Evolutionary conservation across 306 rosid genomes (phyloP).

Genomic region (Malus domestica): DNA sequence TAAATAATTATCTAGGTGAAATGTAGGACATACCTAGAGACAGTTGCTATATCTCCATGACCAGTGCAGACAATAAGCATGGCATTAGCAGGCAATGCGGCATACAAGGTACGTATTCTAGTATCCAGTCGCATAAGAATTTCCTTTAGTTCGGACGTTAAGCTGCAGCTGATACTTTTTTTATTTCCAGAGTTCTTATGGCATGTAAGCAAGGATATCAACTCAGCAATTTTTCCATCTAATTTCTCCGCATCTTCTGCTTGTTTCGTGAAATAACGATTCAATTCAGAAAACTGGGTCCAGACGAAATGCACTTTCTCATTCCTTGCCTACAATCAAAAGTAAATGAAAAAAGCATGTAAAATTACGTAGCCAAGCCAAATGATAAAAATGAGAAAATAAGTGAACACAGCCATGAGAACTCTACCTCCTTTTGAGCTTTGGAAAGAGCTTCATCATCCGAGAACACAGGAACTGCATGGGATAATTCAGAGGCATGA

Average conservation of each 20-base stretch:
- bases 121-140: slow-evolving; percentile 66
- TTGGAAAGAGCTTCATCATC: slow-evolving; percentile 83
- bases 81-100: slow-evolving; percentile 61
- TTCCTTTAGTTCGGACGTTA: slow-evolving; percentile 57
- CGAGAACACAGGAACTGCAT: slow-evolving; percentile 70
- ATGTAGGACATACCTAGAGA: slow-evolving; percentile 59
- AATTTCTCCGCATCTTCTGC: slow-evolving; percentile 65
- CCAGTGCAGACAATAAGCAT: slow-evolving; percentile 93
- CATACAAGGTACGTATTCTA: slow-evolving; percentile 46
- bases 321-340: slow-evolving; percentile 63
- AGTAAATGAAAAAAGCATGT: slow-evolving; percentile 14
- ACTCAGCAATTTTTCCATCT: slow-evolving; percentile 71
- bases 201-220: slow-evolving; percentile 74
- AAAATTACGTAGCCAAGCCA: neutral
- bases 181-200: slow-evolving; percentile 32
- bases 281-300: slow-evolving; percentile 85
- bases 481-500: slow-evolving; percentile 66
- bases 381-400: neutral
- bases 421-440: slow-evolving; percentile 68
- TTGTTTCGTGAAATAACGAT: slow-evolving; percentile 63
- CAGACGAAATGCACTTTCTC: slow-evolving; percentile 81
- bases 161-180: slow-evolving; percentile 38
- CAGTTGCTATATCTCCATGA: slow-evolving; percentile 86
- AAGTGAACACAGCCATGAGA: slow-evolving; percentile 3
- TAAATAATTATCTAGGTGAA: neutral